Percentiles rank a stretch among this genome's conserved stretches.
These are phyloP conservation scores for Yarrowia alimentaria DNA, from an alignment of 805 yeast genomes.

Conservation along the genomic window DNA sequence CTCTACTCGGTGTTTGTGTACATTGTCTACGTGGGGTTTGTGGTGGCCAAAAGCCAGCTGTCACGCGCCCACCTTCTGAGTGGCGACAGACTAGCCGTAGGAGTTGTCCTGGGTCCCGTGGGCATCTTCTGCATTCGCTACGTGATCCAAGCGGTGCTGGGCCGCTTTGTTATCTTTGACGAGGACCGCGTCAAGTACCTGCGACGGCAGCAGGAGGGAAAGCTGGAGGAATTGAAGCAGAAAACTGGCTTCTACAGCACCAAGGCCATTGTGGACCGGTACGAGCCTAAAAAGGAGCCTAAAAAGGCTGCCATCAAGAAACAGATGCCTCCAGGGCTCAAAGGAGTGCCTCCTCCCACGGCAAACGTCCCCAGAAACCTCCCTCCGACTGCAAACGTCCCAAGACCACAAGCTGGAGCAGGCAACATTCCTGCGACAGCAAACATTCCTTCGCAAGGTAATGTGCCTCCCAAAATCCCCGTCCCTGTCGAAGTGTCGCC, in stretches of 20 bases:
- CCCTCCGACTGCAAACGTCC: background rate
- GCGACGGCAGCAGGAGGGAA: conserved; percentile 49
- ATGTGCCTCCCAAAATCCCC: conserved; percentile 3
- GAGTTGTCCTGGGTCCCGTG: conserved; percentile 25
- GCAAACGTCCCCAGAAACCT: background rate
- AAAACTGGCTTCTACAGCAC: conserved; percentile 75
- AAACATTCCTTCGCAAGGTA: background rate
- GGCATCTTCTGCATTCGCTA: conserved; percentile 31
- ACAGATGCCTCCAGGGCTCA: too few species aligned
- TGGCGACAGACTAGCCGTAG: conserved; percentile 27
- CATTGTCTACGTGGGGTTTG: conserved; percentile 32
- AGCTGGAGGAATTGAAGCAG: conserved; percentile 65
- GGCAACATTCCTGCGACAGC: background rate
- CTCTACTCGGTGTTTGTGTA: conserved; percentile 39
- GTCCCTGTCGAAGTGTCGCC: conserved; percentile 5
- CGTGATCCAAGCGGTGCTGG: conserved; percentile 30
- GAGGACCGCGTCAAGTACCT: conserved; percentile 40
- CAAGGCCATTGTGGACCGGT: conserved; percentile 67
- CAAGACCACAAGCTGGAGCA: background rate
- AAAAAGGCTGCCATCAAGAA: conserved; percentile 42
- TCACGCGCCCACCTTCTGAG: conserved; percentile 20
- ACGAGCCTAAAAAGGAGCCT: conserved; percentile 54
- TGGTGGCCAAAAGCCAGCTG: conserved; percentile 28
- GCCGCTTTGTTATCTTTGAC: conserved; percentile 33
- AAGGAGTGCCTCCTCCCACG: conserved; percentile 6